phyloP scores from a whole-genome alignment of 2,329 filamentous ascomycete species.

The Paracoccidioides lutzii region DNA sequence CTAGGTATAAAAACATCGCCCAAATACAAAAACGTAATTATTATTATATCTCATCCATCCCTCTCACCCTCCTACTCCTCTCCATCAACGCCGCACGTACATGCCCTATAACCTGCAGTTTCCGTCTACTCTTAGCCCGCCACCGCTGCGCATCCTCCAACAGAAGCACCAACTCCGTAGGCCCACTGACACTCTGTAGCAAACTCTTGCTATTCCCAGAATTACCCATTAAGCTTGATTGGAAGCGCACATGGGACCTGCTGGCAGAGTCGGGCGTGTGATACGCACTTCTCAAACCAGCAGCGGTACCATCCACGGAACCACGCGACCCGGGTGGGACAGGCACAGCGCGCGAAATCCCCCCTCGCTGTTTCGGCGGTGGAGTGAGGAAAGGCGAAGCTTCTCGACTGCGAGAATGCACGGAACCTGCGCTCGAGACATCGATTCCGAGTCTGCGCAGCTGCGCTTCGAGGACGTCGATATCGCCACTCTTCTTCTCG shows the following conservation, averaged over 20 bases:
- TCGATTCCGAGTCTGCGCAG: conserved; percentile 57
- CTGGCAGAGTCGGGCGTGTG: conserved; percentile 29
- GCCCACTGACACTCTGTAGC: conserved; percentile 21
- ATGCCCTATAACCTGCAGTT: conserved; percentile 23
- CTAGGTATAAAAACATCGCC: not conserved
- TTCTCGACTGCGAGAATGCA: conserved; percentile 17
- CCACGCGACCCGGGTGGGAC: conserved; percentile 27
- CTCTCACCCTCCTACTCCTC: conserved; percentile 21
- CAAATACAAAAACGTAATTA: not conserved
- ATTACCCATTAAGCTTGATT: conserved; percentile 23
- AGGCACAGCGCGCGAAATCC: conserved; percentile 17
- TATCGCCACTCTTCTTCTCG: conserved; percentile 78
- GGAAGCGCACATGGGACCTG: conserved; percentile 9
- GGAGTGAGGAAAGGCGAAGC: conserved; percentile 27
- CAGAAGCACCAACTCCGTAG: conserved; percentile 13
- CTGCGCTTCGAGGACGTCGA: conserved; percentile 80
- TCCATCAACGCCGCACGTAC: conserved; percentile 24
- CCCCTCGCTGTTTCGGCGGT: conserved; percentile 16
- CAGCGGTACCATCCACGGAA: conserved; percentile 18
- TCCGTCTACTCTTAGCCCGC: conserved; percentile 25
- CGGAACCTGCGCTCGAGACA: conserved; percentile 7
- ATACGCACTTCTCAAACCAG: conserved; percentile 19
- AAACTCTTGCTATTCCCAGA: conserved; percentile 23
- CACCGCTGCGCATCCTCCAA: conserved; percentile 21
- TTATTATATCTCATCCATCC: conserved; percentile 21